Evolutionary conservation across 2,329 filamentous ascomycete genomes (phyloP).

Genomic region (Xylaria sp.): DNA sequence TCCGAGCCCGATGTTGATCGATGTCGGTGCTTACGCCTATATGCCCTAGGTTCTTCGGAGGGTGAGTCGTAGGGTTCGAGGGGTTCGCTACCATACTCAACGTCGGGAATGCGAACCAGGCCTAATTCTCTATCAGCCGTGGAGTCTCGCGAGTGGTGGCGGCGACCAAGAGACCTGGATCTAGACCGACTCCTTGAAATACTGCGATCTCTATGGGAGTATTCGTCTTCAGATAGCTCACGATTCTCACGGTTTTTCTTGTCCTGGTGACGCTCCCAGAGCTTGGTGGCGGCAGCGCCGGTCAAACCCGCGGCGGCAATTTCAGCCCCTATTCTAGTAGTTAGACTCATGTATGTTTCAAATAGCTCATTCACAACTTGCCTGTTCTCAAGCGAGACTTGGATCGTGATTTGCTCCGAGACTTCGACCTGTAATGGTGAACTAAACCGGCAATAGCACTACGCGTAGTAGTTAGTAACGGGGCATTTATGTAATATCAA

Average conservation of each 20-base stretch:
- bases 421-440: slow-evolving; percentile 67
- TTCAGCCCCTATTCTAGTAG: slow-evolving; percentile 57
- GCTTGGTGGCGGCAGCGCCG: slow-evolving; percentile 69
- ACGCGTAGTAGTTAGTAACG: slow-evolving; percentile 33
- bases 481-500: not conserved
- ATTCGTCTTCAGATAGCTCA: slow-evolving; percentile 51
- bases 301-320: slow-evolving; percentile 70
- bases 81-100: slow-evolving; percentile 72
- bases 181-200: slow-evolving; percentile 57
- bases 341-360: slow-evolving; percentile 30
- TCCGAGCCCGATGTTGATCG: slow-evolving; percentile 51
- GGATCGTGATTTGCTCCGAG: slow-evolving; percentile 54
- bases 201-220: slow-evolving; percentile 55
- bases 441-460: slow-evolving; percentile 68
- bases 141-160: slow-evolving; percentile 61
- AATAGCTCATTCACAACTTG: slow-evolving; percentile 29
- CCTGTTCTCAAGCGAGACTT: slow-evolving; percentile 59
- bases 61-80: slow-evolving; percentile 64
- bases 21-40: slow-evolving; percentile 54
- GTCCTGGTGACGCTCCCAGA: slow-evolving; percentile 70
- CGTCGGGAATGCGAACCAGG: slow-evolving; percentile 58
- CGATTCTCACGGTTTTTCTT: slow-evolving; percentile 64
- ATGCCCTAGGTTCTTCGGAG: slow-evolving; percentile 56
- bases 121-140: slow-evolving; percentile 73
- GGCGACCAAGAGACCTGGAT: slow-evolving; percentile 53